Evolutionary conservation across 176 grass and related monocot genomes (phyloP), one percentile per base, ranked within the genome.

Genomic region (Avena sativa): DNA sequence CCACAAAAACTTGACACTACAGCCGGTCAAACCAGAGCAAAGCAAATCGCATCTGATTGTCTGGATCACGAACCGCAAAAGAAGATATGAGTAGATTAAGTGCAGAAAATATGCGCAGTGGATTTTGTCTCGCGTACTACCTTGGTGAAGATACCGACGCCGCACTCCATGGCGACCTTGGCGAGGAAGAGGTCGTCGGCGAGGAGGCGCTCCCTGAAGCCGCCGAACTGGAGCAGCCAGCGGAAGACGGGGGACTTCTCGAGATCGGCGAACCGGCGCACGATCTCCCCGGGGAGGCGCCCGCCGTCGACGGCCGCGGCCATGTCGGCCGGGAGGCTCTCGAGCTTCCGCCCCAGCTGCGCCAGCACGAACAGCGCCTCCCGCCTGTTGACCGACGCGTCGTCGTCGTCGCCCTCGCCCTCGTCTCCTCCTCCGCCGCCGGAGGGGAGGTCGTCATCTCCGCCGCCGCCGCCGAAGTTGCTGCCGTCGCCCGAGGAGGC

Each of bases 171-270:
- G 71, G 85, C 88, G 73, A 99, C 82, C 89, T 99, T 99, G 36
- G 94, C 92, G 66, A 99, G 84, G 90, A 99, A 99, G 85, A 99
- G 93, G 86, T 99, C 97, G 68, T 99, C 97, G 28, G 97, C 97
- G 55, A 99, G 92, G 79, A 99, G 89, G 83, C 97, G 89, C 83
- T 99, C 97, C 92, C 92, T 96, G 89, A 99, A 96, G 3, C 97
- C 97, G 28, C 97, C 90, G 86, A 99, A 99, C 87, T 86, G 92
- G 40, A 99, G 76, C 68, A 99, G 84, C 97, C 97, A 94, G 59
- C 89, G 86, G 78, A 99, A 90, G 1, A 96, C 0, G 10, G 87
- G 80, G 60, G 94, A 99, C 72, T 86, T 88, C 80, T 99, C 94
- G 28, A 99, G 80, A 51, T 96, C 92, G 4, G 82, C 86, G 65